Evolutionary conservation across 1,284 basidiomycete genomes (phyloP), one percentile per base, ranked within the genome.

Genomic region (Fistulina hepatica): DNA sequence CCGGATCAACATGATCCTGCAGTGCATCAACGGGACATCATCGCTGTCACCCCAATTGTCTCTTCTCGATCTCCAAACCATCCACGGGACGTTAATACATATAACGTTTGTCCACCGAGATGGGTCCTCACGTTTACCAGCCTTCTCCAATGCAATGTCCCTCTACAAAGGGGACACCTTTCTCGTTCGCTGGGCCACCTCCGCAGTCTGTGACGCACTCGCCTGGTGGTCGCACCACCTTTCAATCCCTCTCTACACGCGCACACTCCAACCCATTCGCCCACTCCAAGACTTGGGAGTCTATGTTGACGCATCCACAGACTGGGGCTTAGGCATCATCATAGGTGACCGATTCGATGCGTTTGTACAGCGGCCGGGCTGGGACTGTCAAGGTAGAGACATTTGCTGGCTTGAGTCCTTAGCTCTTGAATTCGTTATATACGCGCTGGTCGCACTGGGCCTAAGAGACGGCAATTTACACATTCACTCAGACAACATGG

Each of bases 311-410:
- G 49, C 58, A 0, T 59, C 55, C 0, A 52, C 56, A 0, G 23
- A 32, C 9, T 60, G 50, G 48, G 57, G 59, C 5, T 52, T 61
- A 2, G 58, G 59, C 1, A 33, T 60, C 10, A 39, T 57, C 2
- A 33, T 52, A 13, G 38, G 41, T 2, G 20, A 34, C 2, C 6
- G 24, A 0, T 52, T 43, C 38, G 31, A 13, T 0, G 40, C 44
- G 0, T 52, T 54, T 42, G 8, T 1, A 3, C n/a, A 0, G 33
- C 34, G 3, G 55, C 54, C n/a, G n/a, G n/a, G n/a, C n/a, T n/a
- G n/a, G n/a, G 48, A 50, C 16, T 3, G 15, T 0, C 19, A 25
- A 1, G 47, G 43, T 1, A 15, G 36, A 3, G 49, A 65, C 34
- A 56, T 55, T 8, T 52, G 51, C 7, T 57, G 53, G 53, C 52